A percentile compares a stretch with the other conserved stretches of the same genome.
phyloP scores from a whole-genome alignment of 179 eudicot species.

The Silene vulgaris region DNA sequence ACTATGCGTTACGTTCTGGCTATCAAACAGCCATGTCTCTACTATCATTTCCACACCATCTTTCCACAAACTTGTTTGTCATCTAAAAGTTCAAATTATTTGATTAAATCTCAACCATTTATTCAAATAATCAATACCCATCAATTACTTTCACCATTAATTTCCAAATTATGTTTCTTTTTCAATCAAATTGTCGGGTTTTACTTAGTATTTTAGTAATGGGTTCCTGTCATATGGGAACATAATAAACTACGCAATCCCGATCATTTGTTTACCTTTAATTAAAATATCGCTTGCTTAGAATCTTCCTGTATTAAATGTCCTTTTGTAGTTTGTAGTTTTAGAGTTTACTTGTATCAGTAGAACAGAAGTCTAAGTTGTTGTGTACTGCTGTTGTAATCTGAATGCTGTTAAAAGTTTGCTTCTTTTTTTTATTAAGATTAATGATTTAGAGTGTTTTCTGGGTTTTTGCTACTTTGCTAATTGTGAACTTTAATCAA shows the following conservation, averaged over 20 bases:
- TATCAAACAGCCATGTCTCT: neutral
- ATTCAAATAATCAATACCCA: slow-evolving; percentile 3
- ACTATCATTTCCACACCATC: neutral
- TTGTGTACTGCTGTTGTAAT: neutral
- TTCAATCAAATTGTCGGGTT: neutral
- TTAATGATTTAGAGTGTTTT: too few relatives aligned
- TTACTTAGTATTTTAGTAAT: too few relatives aligned
- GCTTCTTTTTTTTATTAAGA: neutral
- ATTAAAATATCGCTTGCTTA: too few relatives aligned
- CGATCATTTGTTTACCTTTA: too few relatives aligned
- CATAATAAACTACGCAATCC: too few relatives aligned
- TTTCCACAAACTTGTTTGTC: neutral
- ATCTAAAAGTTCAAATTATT: neutral
- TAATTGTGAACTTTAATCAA: too few relatives aligned
- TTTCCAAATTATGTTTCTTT: neutral
- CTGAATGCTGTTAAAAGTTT: neutral
- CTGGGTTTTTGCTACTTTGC: too few relatives aligned
- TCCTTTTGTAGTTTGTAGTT: neutral
- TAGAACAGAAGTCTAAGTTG: neutral
- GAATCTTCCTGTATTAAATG: neutral
- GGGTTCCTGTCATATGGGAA: too few relatives aligned
- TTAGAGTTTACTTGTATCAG: slow-evolving; percentile 10
- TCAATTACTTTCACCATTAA: neutral
- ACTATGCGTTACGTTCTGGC: neutral
- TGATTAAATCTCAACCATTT: neutral